Percentiles rank a stretch among this genome's conserved stretches.
These are phyloP conservation scores for Rhinocladiella mackenziei DNA, from an alignment of 2,329 filamentous ascomycete species.

Conservation along the genomic window DNA sequence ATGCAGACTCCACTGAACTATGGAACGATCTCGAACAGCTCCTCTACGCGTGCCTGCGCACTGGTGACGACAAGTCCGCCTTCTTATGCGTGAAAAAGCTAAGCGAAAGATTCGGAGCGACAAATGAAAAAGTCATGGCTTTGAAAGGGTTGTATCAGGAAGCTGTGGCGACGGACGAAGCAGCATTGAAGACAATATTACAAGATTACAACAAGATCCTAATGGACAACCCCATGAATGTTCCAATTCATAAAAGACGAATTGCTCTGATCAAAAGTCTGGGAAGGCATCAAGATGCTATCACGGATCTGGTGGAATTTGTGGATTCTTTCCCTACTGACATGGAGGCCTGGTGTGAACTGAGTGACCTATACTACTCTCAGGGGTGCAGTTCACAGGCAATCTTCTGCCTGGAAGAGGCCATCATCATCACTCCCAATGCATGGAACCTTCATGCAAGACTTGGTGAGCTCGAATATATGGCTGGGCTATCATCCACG, in stretches of 20 bases:
- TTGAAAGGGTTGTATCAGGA: constrained; percentile 80
- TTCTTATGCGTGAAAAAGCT: constrained; percentile 71
- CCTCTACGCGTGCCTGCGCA: constrained; percentile 75
- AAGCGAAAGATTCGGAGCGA: constrained; percentile 71
- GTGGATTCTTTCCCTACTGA: constrained; percentile 84
- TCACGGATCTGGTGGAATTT: constrained; percentile 67
- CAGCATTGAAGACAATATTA: constrained; percentile 65
- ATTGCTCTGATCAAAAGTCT: constrained; percentile 74
- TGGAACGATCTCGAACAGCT: constrained; percentile 88
- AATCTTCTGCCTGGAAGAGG: constrained; percentile 85
- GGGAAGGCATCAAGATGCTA: constrained; percentile 66
- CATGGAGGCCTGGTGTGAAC: constrained; percentile 87
- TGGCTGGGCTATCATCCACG: constrained; percentile 41
- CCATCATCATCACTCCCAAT: constrained; percentile 79
- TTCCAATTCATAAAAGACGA: constrained; percentile 79
- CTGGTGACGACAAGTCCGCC: constrained; percentile 75
- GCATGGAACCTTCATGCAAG: constrained; percentile 94
- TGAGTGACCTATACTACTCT: constrained; percentile 78
- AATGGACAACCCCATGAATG: constrained; percentile 69
- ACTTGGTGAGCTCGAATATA: constrained; percentile 76
- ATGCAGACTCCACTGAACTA: constrained; percentile 67
- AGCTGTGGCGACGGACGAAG: constrained; percentile 65
- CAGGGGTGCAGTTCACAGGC: constrained; percentile 78
- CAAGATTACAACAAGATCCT: constrained; percentile 74
- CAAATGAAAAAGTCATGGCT: constrained; percentile 83